phyloP scores from a whole-genome alignment of 345 rosid genomes.

The Luvunga scandens region DNA sequence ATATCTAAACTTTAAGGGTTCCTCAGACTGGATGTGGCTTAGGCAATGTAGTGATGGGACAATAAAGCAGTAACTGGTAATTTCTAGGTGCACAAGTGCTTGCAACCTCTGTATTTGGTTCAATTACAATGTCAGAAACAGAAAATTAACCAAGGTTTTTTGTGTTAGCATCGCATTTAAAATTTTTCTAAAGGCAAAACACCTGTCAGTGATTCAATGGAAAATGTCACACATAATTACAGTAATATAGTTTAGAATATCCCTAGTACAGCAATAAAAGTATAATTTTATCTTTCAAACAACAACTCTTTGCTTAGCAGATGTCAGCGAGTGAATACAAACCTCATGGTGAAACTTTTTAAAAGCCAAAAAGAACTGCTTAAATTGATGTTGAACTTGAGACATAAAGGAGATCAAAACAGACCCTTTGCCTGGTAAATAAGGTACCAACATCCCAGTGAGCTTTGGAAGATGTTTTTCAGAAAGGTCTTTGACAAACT shows the following conservation, averaged over 20 bases:
- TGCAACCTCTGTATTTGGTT: background rate
- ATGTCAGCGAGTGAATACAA: conserved; percentile 15
- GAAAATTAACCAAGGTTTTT: background rate
- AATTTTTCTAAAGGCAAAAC: background rate
- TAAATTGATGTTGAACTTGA: conserved; percentile 34
- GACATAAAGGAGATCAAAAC: conserved; percentile 26
- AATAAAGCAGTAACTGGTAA: background rate
- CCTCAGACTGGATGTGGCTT: background rate
- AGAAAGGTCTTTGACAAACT: conserved; percentile 40
- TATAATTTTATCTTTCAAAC: background rate
- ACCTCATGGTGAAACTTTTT: conserved; percentile 81
- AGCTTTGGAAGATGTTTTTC: conserved; percentile 34
- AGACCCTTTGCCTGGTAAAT: conserved; percentile 24
- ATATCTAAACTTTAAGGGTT: background rate
- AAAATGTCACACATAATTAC: background rate
- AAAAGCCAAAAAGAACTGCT: conserved; percentile 36
- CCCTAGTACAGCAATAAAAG: background rate
- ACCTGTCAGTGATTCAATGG: background rate
- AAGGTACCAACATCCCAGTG: conserved; percentile 27
- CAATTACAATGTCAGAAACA: background rate
- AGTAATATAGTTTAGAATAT: background rate
- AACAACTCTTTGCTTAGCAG: background rate
- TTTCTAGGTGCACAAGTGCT: background rate
- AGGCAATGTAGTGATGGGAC: background rate
- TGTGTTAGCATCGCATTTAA: background rate